Percentiles rank a stretch among this genome's conserved stretches.
These are phyloP conservation scores for Laburnicola sp. DNA, from an alignment of 2,329 filamentous ascomycete species.

Conservation along the genomic window DNA sequence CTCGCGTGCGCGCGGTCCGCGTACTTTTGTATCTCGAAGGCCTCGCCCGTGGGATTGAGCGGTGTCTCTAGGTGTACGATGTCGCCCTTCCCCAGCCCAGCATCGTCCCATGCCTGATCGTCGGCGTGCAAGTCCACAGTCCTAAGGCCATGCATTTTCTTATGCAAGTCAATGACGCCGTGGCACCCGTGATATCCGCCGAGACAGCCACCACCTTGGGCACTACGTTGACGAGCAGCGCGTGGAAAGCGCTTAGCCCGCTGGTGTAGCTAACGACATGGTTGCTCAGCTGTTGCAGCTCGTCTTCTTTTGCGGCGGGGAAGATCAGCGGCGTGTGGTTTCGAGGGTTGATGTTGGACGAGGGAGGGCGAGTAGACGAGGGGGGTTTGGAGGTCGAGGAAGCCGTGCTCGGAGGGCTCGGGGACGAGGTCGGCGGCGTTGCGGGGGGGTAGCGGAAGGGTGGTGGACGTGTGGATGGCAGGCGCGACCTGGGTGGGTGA, in stretches of 20 bases:
- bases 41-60: constrained; percentile 85
- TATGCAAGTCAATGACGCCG: constrained; percentile 74
- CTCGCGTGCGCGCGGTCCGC: constrained; percentile 70
- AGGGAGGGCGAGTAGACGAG: constrained; percentile 74
- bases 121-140: constrained; percentile 65
- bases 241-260: constrained; percentile 86
- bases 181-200: constrained; percentile 92
- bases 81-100: constrained; percentile 73
- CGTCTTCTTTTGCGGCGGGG: constrained; percentile 44
- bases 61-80: constrained; percentile 92
- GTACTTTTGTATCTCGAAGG: constrained; percentile 71
- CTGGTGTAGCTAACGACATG: constrained; percentile 77
- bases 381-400: constrained; percentile 33
- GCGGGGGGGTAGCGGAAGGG: constrained; percentile 77
- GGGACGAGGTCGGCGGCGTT: constrained; percentile 67
- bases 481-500: constrained; percentile 65
- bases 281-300: constrained; percentile 29
- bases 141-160: constrained; percentile 74
- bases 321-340: constrained; percentile 69
- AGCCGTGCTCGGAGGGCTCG: constrained; percentile 48
- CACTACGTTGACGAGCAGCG: constrained; percentile 79
- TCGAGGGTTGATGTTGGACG: constrained; percentile 85
- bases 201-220: constrained; percentile 81
- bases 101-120: constrained; percentile 61
- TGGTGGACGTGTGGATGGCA: constrained; percentile 87